Evolutionary conservation across 2,329 filamentous ascomycete genomes (phyloP).

Genomic region (Aspergillus fischeri): DNA sequence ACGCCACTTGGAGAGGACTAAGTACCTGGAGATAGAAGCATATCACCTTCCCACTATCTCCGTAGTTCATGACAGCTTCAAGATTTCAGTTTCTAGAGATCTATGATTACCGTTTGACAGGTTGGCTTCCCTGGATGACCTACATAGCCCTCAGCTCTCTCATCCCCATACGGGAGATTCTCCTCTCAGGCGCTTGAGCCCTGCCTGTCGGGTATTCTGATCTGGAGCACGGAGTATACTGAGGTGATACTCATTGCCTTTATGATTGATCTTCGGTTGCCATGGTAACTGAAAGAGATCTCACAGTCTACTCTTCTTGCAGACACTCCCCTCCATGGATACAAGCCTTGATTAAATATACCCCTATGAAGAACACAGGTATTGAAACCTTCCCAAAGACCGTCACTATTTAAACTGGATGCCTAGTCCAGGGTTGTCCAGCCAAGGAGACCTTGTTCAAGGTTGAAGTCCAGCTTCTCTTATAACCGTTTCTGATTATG

Average conservation of each 20-base stretch:
- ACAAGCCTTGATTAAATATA: background rate
- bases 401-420: too few species aligned
- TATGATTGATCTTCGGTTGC: background rate
- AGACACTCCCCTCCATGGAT: background rate
- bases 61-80: background rate
- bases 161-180: too few species aligned
- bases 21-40: background rate
- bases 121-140: background rate
- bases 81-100: background rate
- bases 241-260: background rate
- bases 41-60: background rate
- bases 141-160: background rate
- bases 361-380: background rate
- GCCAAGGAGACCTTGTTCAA: too few species aligned
- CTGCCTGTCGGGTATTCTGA: background rate
- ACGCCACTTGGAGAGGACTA: background rate
- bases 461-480: background rate
- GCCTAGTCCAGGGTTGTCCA: background rate
- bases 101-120: background rate
- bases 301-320: background rate
- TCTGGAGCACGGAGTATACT: background rate
- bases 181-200: too few species aligned
- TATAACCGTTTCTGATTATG: background rate
- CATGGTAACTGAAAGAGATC: background rate
- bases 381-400: background rate